Percentiles rank a stretch among this genome's conserved stretches.
These are phyloP conservation scores for Trametes maxima DNA, from an alignment of 768 basidiomycete species.

Conservation along the genomic window DNA sequence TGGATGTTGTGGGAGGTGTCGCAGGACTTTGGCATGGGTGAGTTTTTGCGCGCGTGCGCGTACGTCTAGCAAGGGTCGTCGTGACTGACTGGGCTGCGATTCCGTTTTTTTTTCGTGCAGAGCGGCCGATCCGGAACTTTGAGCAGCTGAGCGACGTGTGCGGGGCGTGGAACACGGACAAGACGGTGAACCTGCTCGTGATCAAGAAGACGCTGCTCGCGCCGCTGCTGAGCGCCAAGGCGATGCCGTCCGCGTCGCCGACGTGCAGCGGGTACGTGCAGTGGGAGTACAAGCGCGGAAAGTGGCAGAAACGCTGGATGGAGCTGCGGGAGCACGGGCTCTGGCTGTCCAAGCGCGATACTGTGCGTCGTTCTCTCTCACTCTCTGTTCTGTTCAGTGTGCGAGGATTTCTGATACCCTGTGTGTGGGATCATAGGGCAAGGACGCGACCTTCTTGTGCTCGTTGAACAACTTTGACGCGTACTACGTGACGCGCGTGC, in stretches of 20 bases:
- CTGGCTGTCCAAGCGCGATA: constrained; percentile 89
- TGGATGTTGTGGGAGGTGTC: constrained; percentile 94
- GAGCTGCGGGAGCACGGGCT: constrained; percentile 83
- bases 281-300: constrained; percentile 88
- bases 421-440: constrained; percentile 53
- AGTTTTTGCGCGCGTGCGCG: constrained; percentile 31
- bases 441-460: constrained; percentile 82
- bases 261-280: constrained; percentile 69
- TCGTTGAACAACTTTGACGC: constrained; percentile 89
- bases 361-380: constrained; percentile 48
- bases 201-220: constrained; percentile 75
- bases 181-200: constrained; percentile 77
- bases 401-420: constrained; percentile 9
- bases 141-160: constrained; percentile 81
- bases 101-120: constrained; percentile 40
- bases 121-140: constrained; percentile 87
- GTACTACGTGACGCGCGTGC: constrained; percentile 73
- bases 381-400: constrained; percentile 1
- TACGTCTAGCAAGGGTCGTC: too few relatives aligned
- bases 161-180: constrained; percentile 87
- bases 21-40: constrained; percentile 92
- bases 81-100: constrained; percentile 15
- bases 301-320: constrained; percentile 94
- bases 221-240: constrained; percentile 52
- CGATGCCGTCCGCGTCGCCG: constrained; percentile 49